Conservation (phyloP, 2,329 filamentous ascomycete genomes). For the Trichoderma sp. region DNA sequence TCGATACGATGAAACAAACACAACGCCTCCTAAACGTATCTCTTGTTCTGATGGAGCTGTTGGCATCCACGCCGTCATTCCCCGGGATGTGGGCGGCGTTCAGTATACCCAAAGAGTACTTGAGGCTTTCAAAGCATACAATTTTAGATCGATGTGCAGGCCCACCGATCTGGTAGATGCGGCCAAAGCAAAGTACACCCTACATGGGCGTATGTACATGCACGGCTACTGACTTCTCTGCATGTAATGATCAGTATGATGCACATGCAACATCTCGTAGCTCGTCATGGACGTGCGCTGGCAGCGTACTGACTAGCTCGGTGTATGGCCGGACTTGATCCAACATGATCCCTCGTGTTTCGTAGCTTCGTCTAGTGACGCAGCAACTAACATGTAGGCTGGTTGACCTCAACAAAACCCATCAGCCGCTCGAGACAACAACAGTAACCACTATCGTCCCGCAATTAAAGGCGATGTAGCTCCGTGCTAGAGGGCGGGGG, state of each 20-base stretch:
- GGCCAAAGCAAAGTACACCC: neutral
- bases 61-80: neutral
- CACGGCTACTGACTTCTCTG: neutral
- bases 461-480: neutral
- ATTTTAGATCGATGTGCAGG: neutral
- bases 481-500: neutral
- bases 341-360: neutral
- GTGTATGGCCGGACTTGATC: neutral
- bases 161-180: conserved; percentile 14
- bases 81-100: neutral
- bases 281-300: neutral
- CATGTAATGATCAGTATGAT: neutral
- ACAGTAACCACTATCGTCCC: neutral
- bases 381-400: neutral
- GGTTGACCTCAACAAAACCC: neutral
- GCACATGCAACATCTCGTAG: neutral
- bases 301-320: neutral
- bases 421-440: conserved; percentile 7
- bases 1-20: neutral
- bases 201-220: neutral
- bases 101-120: neutral
- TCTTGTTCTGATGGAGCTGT: neutral
- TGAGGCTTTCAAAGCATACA: neutral
- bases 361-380: neutral
- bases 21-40: neutral